Evolutionary conservation across 1,139 yeast species (phyloP).

Genomic region (Yamadazyma membranifaciens): DNA sequence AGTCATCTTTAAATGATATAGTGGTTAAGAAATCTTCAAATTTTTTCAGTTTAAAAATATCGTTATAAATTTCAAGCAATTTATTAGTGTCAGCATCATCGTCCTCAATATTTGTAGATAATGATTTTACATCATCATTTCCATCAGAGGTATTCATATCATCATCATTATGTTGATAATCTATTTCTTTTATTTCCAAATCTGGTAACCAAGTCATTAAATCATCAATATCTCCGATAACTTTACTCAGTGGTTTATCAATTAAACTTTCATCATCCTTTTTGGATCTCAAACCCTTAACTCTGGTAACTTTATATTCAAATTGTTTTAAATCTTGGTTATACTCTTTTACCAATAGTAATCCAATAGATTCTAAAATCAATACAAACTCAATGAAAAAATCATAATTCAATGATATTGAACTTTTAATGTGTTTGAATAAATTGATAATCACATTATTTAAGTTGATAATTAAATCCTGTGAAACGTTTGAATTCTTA

Average conservation of each 20-base stretch:
- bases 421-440: slow-evolving; percentile 19
- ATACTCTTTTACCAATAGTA: slow-evolving; percentile 50
- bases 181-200: slow-evolving; percentile 15
- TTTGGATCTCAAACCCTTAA: slow-evolving; percentile 62
- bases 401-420: slow-evolving; percentile 24
- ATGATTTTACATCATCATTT: slow-evolving; percentile 13
- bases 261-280: slow-evolving; percentile 21
- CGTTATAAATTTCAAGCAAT: slow-evolving; percentile 2
- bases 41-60: slow-evolving; percentile 9
- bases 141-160: slow-evolving; percentile 5
- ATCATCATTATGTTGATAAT: slow-evolving; percentile 8
- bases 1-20: slow-evolving; percentile 37
- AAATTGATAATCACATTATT: slow-evolving; percentile 22
- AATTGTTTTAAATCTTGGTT: slow-evolving; percentile 21
- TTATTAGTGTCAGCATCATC: slow-evolving; percentile 4
- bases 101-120: slow-evolving; percentile 14
- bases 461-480: slow-evolving; percentile 27
- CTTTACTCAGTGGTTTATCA: slow-evolving; percentile 28
- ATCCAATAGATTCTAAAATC: slow-evolving; percentile 76
- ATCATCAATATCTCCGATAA: slow-evolving; percentile 26
- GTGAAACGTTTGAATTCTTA: slow-evolving; percentile 28
- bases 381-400: slow-evolving; percentile 50
- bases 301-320: slow-evolving; percentile 54
- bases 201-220: slow-evolving; percentile 30
- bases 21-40: slow-evolving; percentile 25